Evolutionary conservation across 352 stramenopile species (phyloP).

Genomic region (Pythium chondricola): DNA sequence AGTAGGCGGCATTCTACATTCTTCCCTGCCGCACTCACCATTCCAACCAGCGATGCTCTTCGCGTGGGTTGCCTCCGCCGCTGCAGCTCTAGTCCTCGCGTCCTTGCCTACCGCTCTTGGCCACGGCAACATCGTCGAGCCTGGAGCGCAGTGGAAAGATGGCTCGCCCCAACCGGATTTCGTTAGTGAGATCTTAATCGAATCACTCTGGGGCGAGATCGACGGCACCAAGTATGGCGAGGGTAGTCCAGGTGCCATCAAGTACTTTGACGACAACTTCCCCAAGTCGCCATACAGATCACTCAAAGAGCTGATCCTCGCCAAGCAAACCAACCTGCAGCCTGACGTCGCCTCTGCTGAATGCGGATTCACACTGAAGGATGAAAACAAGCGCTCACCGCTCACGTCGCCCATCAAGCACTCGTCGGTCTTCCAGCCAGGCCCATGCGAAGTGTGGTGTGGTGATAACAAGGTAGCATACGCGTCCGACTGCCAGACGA

Average conservation of each 20-base stretch:
- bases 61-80: too few species aligned
- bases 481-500: conserved; percentile 36
- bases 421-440: conserved; percentile 44
- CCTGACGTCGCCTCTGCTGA: conserved; percentile 15
- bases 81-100: too few species aligned
- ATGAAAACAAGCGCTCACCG: conserved; percentile 24
- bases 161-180: conserved; percentile 35
- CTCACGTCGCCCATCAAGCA: conserved; percentile 31
- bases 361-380: conserved; percentile 33
- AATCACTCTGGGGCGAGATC: conserved; percentile 25
- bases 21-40: too few species aligned
- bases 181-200: conserved; percentile 23
- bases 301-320: conserved; percentile 31
- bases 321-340: conserved; percentile 34
- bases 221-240: conserved; percentile 39
- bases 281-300: conserved; percentile 26
- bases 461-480: conserved; percentile 42
- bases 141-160: conserved; percentile 24
- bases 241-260: conserved; percentile 23
- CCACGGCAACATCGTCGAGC: conserved; percentile 38
- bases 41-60: too few species aligned
- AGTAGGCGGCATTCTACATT: too few species aligned
- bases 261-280: conserved; percentile 33
- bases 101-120: too few species aligned
- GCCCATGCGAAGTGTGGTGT: conserved; percentile 56